Base-by-base conservation (phyloP, 306 rosid species). In the Glycine soja region DNA sequence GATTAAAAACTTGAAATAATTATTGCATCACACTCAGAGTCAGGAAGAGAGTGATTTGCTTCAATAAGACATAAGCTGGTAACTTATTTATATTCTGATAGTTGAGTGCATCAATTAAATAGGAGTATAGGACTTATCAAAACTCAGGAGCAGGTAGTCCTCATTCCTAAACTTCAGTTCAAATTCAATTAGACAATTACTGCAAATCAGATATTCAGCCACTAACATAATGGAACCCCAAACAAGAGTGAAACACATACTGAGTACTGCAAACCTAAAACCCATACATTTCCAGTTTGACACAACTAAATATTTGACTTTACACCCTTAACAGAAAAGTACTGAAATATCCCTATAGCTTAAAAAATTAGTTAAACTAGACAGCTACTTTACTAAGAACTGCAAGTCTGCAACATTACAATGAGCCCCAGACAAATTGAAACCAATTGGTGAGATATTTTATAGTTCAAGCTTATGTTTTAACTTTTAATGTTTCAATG, bases 361-460 rank as follows among this genome's bases (percentile, higher is more conserved):
- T 74, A 67, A 59, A 69, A 59, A 1, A 13, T 13, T 7, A 69
- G 38, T 53, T 59, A 16, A 45, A 68, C 19, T 50, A 38, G 14
- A 8, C 40, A 57, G 36, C 51, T 46, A 48, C 8, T 72, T n/a
- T 61, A 51, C 43, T 38, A 14, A 1, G 62, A 46, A 46, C 42
- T 38, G 70, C 30, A 34, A 34, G 38, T 34, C 38, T 34, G 38
- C 38, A 53, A 46, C 51, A 79, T 58, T 69, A 32, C 7, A 70
- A 51, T 62, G 63, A 54, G 32, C 66, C 66, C 30, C 70, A 57
- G 13, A 13, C 42, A 46, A 54, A 72, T 73, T 54, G 56, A 77
- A 72, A 32, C 68, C 11, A 54, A 75, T 42, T 11, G n/a, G 18
- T 71, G 57, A 51, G 67, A 59, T 74, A 68, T 70, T 56, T 24